These are phyloP conservation scores for Naganishia vaughanmartiniae DNA, from an alignment of 768 basidiomycete species.

Conservation along the genomic window DNA sequence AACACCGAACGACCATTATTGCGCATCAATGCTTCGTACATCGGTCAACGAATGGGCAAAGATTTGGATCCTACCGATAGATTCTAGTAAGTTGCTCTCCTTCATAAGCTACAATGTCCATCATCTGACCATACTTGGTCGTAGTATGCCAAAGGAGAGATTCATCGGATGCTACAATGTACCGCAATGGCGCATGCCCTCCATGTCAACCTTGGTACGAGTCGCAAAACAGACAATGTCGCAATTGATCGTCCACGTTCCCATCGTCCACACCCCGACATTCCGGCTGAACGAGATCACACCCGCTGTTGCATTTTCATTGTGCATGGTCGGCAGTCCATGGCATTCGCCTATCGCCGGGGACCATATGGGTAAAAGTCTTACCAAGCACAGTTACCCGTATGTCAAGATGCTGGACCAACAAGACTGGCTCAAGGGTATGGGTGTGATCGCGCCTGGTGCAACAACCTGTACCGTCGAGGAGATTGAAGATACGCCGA, in stretches of 20 bases:
- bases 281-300: constrained; percentile 50
- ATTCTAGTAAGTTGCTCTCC: constrained; percentile 45
- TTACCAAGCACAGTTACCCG: constrained; percentile 29
- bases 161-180: constrained; percentile 51
- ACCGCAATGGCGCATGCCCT: constrained; percentile 51
- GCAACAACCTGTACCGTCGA: constrained; percentile 7
- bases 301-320: constrained; percentile 52
- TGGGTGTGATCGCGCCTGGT: constrained; percentile 25
- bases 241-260: constrained; percentile 51
- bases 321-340: constrained; percentile 50
- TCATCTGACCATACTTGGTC: background rate
- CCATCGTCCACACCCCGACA: constrained; percentile 53
- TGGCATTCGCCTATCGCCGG: constrained; percentile 28
- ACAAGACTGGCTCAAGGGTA: constrained; percentile 26
- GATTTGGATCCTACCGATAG: constrained; percentile 39
- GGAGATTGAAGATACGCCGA: constrained; percentile 22
- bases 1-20: constrained; percentile 49
- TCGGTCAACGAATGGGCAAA: constrained; percentile 33
- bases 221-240: constrained; percentile 52
- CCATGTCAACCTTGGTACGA: constrained; percentile 44
- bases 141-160: constrained; percentile 45
- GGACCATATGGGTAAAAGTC: background rate
- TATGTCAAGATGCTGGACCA: constrained; percentile 17
- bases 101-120: background rate
- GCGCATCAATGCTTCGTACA: constrained; percentile 35